Evolutionary conservation across 768 basidiomycete species (phyloP), one percentile per base, ranked within the genome.

Genomic region (Boletus rubroflammeus): DNA sequence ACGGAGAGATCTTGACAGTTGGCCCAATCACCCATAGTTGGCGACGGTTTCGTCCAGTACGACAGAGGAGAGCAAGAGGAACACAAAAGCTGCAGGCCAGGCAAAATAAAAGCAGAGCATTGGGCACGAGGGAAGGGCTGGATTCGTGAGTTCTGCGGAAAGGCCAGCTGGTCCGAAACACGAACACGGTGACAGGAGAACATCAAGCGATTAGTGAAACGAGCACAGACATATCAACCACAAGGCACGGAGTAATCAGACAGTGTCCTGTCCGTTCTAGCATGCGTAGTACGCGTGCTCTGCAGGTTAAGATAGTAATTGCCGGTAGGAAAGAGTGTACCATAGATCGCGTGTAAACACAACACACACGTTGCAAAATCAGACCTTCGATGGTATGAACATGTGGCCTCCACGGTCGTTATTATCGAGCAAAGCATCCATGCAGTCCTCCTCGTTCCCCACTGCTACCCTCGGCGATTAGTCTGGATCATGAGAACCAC

Each of bases 51-150:
- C 13, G 38, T 38, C 55, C 38, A 15, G 38, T 9, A n/a, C 47
- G 52, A 47, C 51, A 35, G 56, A 28, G 47, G 57, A 54, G 50
- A 55, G 34, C 28, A 54, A 50, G 56, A 46, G 49, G 53, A 25
- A 41, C 35, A 40, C 28, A 19, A 23, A 43, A 29, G 21, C 35
- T 50, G 36, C 36, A 47, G 35, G 45, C 49, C 44, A 53, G 55
- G 11, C 58, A 52, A 54, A 63, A 66, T 67, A 68, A 63, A 49
- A 51, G 65, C 54, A 48, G 59, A 50, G 52, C 41, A 54, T 54
- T 48, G 51, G 55, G 49, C 70, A 70, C 70, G 68, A 72, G 70
- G 68, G 47, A 55, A 53, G 55, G 58, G 59, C 57, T 28, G 56
- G 62, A 59, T 55, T 66, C 62, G 60, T 60, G 50, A 54, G 57